A percentile compares a stretch with the other conserved stretches of the same genome.
These are phyloP conservation scores for Penstemon barbatus DNA, from an alignment of 257 asterid genomes.

Conservation along the genomic window DNA sequence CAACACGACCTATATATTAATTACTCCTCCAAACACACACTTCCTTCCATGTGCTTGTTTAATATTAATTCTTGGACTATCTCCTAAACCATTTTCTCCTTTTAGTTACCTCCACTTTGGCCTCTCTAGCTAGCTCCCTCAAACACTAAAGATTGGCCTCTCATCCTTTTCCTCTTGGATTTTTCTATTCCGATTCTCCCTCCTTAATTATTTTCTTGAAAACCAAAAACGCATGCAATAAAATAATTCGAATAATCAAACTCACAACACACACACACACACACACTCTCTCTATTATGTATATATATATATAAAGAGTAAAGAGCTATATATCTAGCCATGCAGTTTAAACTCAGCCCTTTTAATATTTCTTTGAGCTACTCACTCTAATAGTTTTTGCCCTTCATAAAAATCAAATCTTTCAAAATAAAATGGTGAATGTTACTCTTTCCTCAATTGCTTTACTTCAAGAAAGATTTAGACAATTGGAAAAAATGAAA, in stretches of 20 bases:
- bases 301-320: neutral
- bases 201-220: conserved; percentile 29
- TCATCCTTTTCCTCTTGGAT: conserved; percentile 59
- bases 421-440: conserved; percentile 30
- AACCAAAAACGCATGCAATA: neutral
- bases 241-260: neutral
- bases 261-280: conserved; percentile 1
- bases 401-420: neutral
- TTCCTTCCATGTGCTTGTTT: conserved; percentile 71
- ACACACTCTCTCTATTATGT: neutral
- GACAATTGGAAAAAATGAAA: conserved; percentile 47
- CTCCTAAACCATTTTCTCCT: conserved; percentile 42
- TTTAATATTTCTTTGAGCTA: no score
- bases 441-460: conserved; percentile 43
- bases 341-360: conserved; percentile 21
- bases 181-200: conserved; percentile 52
- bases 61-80: conserved; percentile 43
- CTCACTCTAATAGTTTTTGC: neutral
- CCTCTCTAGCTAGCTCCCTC: conserved; percentile 27
- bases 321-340: conserved; percentile 8
- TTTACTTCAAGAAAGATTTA: conserved; percentile 57
- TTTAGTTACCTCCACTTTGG: conserved; percentile 38
- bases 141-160: conserved; percentile 48
- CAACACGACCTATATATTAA: conserved; percentile 43
- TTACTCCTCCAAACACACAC: conserved; percentile 70